Evolutionary conservation across 129 eudicot genomes (phyloP), one percentile per base, ranked within the genome.

Genomic region (Erigeron canadensis): DNA sequence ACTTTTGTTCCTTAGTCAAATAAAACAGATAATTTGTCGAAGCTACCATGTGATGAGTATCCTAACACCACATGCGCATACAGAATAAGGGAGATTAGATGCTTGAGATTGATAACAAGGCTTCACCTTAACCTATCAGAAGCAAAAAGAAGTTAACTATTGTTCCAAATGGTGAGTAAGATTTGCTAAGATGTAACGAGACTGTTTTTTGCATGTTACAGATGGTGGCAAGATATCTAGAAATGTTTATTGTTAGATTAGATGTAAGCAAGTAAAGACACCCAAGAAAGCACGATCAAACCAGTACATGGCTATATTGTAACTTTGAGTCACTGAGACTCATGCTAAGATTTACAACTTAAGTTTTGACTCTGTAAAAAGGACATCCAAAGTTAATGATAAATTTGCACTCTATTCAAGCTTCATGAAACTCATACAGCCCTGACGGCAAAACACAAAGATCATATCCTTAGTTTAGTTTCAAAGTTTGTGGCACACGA

Each of bases 261-360:
- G n/a, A n/a, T n/a, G 34, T 28, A 2, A 28, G 34, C 34, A 28
- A 28, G 34, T 28, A 2, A 28, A 28, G 34, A 28, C 34, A 28
- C 34, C 34, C 34, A 28, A 28, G 34, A 28, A 28, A 28, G 34
- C 34, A 28, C 34, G 3, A 28, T 28, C 34, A 28, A 28, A 28
- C 34, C 1, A 28, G 34, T 28, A 69, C n/a, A 57, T 71, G 67
- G 37, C 48, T 41, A 63, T 0, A 1, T 28, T 28, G 2, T 28
- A 28, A 28, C 34, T 5, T 10, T 70, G 43, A 10, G 5, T 21
- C 34, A 15, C 17, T 63, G 56, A 65, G 51, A 75, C 21, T 53
- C 42, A 40, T 37, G 44, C 64, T 17, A 71, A 54, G 23, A 19
- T 50, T 28, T 54, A 67, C 42, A 40, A 58, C 66, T 40, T 28